Conservation (phyloP, 2,329 filamentous ascomycete species). For the Diatrype stigma region DNA sequence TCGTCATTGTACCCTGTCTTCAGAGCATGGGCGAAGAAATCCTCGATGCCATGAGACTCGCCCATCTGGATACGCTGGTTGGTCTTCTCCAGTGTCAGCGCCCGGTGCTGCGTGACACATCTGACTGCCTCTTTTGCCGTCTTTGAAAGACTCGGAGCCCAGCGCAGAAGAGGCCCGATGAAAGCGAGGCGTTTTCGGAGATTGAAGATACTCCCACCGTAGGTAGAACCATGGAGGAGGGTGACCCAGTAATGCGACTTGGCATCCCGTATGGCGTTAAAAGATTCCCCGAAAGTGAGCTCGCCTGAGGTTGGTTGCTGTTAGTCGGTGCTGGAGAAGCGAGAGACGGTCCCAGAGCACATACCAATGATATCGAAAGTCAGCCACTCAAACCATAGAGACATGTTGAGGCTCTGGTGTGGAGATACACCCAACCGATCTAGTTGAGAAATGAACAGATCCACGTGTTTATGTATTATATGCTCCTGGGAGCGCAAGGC, state of each 20-base stretch:
- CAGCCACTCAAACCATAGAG: conserved; percentile 17
- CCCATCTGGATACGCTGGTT: conserved; percentile 11
- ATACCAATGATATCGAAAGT: conserved; percentile 21
- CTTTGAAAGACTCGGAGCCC: conserved; percentile 5
- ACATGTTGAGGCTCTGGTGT: conserved; percentile 11
- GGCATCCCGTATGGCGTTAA: conserved; percentile 9
- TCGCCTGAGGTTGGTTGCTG: conserved; percentile 4
- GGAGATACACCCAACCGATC: background rate
- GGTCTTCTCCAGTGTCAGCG: conserved; percentile 11
- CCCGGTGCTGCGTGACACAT: conserved; percentile 3
- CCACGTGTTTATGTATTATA: conserved; percentile 16
- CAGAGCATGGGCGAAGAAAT: conserved; percentile 12
- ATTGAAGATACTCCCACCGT: conserved; percentile 4
- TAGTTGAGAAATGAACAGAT: conserved; percentile 15
- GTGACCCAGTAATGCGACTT: conserved; percentile 13
- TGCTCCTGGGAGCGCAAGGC: conserved; percentile 18
- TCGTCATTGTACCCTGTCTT: conserved; percentile 4
- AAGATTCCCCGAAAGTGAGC: conserved; percentile 16
- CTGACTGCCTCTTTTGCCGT: conserved; percentile 3
- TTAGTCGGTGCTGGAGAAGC: background rate
- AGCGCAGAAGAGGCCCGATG: conserved; percentile 4
- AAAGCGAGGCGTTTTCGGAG: conserved; percentile 11
- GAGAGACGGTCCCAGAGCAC: background rate
- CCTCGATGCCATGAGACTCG: conserved; percentile 7
- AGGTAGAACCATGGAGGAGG: conserved; percentile 8